Base-by-base conservation (phyloP, 768 basidiomycete species). In the Paxillus ammoniavirescens region DNA sequence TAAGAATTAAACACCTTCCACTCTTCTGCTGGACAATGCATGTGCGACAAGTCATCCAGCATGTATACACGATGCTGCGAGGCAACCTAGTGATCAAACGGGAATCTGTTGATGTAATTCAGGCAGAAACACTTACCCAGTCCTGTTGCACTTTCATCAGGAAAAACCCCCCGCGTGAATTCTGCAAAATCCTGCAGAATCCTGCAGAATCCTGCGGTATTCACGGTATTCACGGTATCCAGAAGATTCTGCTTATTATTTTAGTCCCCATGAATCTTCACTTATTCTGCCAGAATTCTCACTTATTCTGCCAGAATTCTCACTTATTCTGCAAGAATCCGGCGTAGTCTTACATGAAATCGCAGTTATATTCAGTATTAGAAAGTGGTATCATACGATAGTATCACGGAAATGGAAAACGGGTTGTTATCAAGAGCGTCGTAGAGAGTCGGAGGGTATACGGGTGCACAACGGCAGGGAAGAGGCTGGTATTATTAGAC, bases 1-100 rank as follows among this genome's bases (percentile, higher is more conserved):
- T 62, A 60, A 28, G 35, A 18, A 17, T 63, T 61, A 37, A 62
- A 62, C 4, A 40, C 23, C 10, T 21, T 42, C 61, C 61, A 62
- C 10, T 60, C 58, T 9, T 50, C 42, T 4, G 37, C 40, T 23
- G 61, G 48, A 43, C 57, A 63, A 8, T 45, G 49, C 30, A 63
- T 42, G 6, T 7, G n/a, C 38, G 38, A 18, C n/a, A 18, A 13
- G 17, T 30, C 12, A 28, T 37, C 31, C 31, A 10, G 35, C 5
- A 12, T 13, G 35, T 35, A 35, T 5, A 13, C 12, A 12, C 10
- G 13, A 14, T 35, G 35, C 35, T 35, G 35, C 35, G 14, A 35
- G 35, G 13, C 9, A 5, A 12, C 35, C 9, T 13, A 14, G 35
- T 14, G 12, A 35, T 14, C 35, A 35, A 13, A 35, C 12, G 10